Conservation (phyloP, 345 rosid genomes). For the Kandelia obovata region DNA sequence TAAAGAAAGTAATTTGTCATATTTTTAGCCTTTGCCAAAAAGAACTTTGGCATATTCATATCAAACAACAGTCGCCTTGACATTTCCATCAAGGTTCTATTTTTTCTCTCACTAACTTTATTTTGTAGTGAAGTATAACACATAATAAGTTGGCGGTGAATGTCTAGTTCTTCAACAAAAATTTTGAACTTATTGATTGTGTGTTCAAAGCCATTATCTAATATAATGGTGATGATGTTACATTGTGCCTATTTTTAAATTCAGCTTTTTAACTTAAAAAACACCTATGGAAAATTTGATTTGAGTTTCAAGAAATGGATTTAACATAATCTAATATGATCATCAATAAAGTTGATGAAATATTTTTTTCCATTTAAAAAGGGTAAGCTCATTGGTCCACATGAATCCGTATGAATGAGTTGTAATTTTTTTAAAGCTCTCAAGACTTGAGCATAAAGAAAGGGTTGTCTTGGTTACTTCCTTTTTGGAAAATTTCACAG, state of each 20-base stretch:
- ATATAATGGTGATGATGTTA: not conserved
- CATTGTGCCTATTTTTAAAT: not conserved
- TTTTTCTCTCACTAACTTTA: not conserved
- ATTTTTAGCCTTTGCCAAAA: too few species aligned
- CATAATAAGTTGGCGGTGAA: not conserved
- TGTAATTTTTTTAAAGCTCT: too few species aligned
- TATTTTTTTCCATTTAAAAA: too few species aligned
- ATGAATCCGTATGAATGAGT: too few species aligned
- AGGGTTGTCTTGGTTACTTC: not conserved
- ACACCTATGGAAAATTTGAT: not conserved
- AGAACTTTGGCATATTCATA: too few species aligned
- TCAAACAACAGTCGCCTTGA: not conserved
- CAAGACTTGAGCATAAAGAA: not conserved
- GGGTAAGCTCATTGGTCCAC: too few species aligned
- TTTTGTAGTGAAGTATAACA: not conserved
- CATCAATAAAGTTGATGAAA: too few species aligned
- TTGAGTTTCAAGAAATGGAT: not conserved
- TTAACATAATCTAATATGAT: too few species aligned
- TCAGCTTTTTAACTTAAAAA: not conserved
- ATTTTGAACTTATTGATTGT: not conserved
- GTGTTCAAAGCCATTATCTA: not conserved
- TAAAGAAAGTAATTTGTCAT: too few species aligned
- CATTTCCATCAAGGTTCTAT: constrained; percentile 1
- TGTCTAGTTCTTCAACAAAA: not conserved
- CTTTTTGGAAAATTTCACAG: not conserved